Evolutionary conservation across 345 rosid genomes (phyloP), one percentile per base, ranked within the genome.

Genomic region (Cardamine occulta): DNA sequence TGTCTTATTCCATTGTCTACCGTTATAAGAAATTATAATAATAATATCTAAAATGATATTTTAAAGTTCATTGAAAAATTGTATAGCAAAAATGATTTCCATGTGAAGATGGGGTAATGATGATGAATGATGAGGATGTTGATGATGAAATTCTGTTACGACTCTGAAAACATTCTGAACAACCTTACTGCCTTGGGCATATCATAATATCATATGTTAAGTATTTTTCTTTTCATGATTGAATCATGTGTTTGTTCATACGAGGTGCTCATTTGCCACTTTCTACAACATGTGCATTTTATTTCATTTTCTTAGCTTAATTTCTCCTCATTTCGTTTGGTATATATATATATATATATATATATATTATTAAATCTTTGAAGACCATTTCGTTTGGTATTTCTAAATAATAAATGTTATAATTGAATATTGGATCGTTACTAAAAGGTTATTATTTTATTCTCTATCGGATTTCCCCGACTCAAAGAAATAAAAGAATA

Each of bases 111-210:
- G 55, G 62, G 34, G 55, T 60, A 68, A 75, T 68, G 79, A 59
- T 74, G 73, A 67, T 67, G 68, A 37, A 75, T 48, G 32, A 68
- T 75, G 79, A 75, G 63, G 65, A 69, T 32, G n/a, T 59, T 63
- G 75, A 70, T 70, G 75, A 76, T 76, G 80, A 62, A 70, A 76
- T 44, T 76, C 52, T 53, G 70, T 69, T 69, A 76, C 69, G 65
- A 32, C 29, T 51, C 7, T 69, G 60, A 60, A 76, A 19, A 61
- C 51, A 76, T 53, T 76, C 44, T 68, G 70, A 68, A 62, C 70
- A 68, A 76, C 75, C 39, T 68, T n/a, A 60, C 48, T 12, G 35
- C 48, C 47, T 61, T 26, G 28, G 28, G 28, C 28, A 26, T 26
- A 26, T 62, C 4, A 64, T 63, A 18, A 52, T 75, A 61, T 60